phyloP scores from a whole-genome alignment of 768 basidiomycete species.

The Tylopilus vinaceipallidus region DNA sequence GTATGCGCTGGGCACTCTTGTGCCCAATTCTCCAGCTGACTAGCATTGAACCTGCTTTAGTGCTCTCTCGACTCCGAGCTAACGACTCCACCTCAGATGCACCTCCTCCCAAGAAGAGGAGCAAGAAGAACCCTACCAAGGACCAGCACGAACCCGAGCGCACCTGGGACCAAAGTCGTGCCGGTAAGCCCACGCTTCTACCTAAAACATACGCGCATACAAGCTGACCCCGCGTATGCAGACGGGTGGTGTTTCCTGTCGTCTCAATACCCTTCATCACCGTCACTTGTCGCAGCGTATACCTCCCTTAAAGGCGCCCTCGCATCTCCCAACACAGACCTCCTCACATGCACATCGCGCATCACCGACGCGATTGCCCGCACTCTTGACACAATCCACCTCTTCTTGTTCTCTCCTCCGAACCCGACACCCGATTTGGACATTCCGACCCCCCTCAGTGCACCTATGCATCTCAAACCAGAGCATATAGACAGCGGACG shows the following conservation, averaged over 20 bases:
- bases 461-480: background rate
- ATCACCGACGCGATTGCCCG: conserved; percentile 22
- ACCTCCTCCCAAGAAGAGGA: conserved; percentile 28
- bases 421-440: background rate
- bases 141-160: conserved; percentile 16
- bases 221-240: conserved; percentile 1
- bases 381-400: conserved; percentile 14
- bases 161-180: conserved; percentile 22
- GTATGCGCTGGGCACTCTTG: conserved; percentile 11
- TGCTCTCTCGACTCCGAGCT: conserved; percentile 19
- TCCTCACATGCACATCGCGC: conserved; percentile 2
- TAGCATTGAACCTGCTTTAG: conserved; percentile 3
- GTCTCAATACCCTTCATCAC: conserved; percentile 18
- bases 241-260: conserved; percentile 23
- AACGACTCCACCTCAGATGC: conserved; percentile 14
- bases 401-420: conserved; percentile 20
- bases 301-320: conserved; percentile 21
- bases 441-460: background rate
- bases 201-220: conserved; percentile 4
- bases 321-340: conserved; percentile 7
- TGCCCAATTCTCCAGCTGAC: background rate
- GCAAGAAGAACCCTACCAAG: conserved; percentile 20
- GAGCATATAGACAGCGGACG: conserved; percentile 17
- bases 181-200: conserved; percentile 8
- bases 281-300: conserved; percentile 25